phyloP scores from a whole-genome alignment of 495 filamentous ascomycete species.

The Hyaloscypha hepaticicola region DNA sequence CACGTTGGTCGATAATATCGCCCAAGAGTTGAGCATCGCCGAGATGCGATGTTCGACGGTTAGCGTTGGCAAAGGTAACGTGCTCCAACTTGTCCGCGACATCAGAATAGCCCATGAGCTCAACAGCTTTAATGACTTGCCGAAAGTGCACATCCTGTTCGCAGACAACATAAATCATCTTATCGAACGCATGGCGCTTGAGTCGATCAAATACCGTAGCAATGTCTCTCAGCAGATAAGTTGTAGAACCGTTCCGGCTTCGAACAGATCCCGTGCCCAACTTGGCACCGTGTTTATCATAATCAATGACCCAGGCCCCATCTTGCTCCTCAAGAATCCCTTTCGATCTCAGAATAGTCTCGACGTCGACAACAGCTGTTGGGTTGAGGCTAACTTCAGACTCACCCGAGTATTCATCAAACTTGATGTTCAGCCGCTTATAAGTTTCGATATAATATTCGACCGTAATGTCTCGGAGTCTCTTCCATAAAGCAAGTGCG shows the following conservation, averaged over 20 bases:
- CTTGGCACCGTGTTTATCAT: constrained; percentile 12
- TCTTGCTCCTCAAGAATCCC: constrained; percentile 63
- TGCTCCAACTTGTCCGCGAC: constrained; percentile 62
- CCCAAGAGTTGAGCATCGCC: constrained; percentile 43
- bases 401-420: constrained; percentile 72
- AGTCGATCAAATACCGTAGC: constrained; percentile 63
- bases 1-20: constrained; percentile 57
- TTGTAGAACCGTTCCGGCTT: constrained; percentile 66
- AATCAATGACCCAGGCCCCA: constrained; percentile 54
- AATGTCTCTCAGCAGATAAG: constrained; percentile 74
- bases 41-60: constrained; percentile 61
- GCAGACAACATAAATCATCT: constrained; percentile 77
- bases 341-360: constrained; percentile 54
- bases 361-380: constrained; percentile 55
- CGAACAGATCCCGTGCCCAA: constrained; percentile 40
- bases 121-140: constrained; percentile 69
- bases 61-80: constrained; percentile 71
- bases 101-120: constrained; percentile 65
- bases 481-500: constrained; percentile 63
- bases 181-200: constrained; percentile 57
- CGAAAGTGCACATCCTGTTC: constrained; percentile 71
- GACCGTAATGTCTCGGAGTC: constrained; percentile 65
- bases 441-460: constrained; percentile 62
- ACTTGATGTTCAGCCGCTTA: constrained; percentile 64
- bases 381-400: constrained; percentile 57